Conservation (phyloP, 2,329 filamentous ascomycete genomes). For the Fusarium newnesense region DNA sequence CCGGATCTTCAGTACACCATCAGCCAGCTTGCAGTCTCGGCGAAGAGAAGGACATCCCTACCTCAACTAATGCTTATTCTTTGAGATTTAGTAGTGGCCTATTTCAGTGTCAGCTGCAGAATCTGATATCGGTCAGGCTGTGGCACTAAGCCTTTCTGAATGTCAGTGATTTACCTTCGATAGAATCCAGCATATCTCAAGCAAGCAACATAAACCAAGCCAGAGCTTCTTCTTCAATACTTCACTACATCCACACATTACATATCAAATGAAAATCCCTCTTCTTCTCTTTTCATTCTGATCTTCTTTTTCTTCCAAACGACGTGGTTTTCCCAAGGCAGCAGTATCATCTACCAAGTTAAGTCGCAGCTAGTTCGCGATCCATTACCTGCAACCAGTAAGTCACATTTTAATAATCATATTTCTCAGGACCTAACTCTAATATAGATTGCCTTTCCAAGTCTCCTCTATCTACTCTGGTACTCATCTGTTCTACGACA, state of each 20-base stretch:
- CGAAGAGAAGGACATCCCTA: fast-evolving
- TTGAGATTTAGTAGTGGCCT: neutral
- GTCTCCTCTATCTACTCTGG: no score
- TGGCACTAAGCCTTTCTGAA: fast-evolving
- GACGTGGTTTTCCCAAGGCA: no score
- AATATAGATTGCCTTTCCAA: no score
- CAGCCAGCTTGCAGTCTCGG: fast-evolving
- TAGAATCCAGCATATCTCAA: fast-evolving
- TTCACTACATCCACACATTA: neutral
- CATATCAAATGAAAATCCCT: neutral
- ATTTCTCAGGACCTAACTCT: no score
- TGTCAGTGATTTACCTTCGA: neutral
- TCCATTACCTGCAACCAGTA: no score
- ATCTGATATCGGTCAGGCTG: neutral
- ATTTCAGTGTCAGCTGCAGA: fast-evolving
- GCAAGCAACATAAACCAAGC: neutral
- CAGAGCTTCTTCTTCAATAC: no score
- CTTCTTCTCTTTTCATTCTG: neutral
- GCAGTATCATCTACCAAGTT: no score
- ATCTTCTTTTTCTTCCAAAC: neutral
- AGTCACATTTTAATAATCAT: no score
- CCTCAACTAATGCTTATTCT: neutral
- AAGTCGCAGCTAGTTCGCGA: no score
- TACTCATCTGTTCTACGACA: no score
- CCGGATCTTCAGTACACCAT: neutral